Evolutionary conservation across 1,284 basidiomycete species (phyloP), one percentile per base, ranked within the genome.

Genomic region (Moesziomyces parantarcticus): DNA sequence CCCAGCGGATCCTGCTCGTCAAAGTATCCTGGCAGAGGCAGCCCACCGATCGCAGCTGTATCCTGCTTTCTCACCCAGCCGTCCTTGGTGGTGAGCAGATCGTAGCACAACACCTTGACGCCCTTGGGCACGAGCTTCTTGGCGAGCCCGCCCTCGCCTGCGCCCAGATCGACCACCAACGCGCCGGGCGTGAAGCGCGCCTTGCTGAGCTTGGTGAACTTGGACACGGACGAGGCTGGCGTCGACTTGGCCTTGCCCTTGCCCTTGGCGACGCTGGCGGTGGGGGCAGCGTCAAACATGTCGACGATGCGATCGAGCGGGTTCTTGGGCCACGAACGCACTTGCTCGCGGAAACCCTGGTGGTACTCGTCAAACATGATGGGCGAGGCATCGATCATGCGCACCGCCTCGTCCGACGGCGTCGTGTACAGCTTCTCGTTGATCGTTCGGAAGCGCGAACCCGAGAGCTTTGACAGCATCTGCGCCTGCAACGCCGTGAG

Each of bases 111-210:
- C 84, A 56, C 87, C 87, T 77, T 93, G 89, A 21, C 91, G 5
- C 67, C 68, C 8, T 57, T 47, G 5, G 75, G 61, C 1, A 64
- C 67, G 16, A 83, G 43, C 40, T 69, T 67, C 44, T 74, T 89
- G 0, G 94, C 95, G 21, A 99, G 87, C 3, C 91, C 89, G 13
- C 94, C 97, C 81, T 98, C 94, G 14, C 97, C 97, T 74, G 95
- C 98, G 8, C 97, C 97, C 22, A 99, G 87, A 85, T 99, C 97
- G 22, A 90, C 94, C 48, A 99, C 89, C 62, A 98, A 86, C 0
- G 91, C 90, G 3, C 77, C 75, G 57, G 87, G 88, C 20, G 86
- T 25, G 86, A 84, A 72, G 5, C 65, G 48, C 7, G 69, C 64
- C 26, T 49, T 63, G 9, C 8, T 23, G 10, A 14, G 18, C 25